phyloP scores from a whole-genome alignment of 495 filamentous ascomycete species.

The Pyrenula aspistea region DNA sequence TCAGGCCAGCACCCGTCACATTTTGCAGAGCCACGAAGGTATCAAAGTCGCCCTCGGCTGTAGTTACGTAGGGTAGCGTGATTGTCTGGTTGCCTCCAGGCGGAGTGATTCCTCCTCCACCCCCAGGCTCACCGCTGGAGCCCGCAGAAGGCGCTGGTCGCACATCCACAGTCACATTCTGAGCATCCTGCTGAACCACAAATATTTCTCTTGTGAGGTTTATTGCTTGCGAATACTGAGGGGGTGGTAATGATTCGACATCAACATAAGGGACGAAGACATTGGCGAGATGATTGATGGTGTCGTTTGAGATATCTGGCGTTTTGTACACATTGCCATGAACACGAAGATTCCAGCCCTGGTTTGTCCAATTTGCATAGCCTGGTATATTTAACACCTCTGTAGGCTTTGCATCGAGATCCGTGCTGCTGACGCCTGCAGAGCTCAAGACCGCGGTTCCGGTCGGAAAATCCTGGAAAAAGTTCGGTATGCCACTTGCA shows the following conservation, averaged over 20 bases:
- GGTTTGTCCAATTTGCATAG: conserved; percentile 71
- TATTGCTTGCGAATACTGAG: conserved; percentile 51
- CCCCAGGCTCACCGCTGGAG: conserved; percentile 34
- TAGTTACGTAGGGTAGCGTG: conserved; percentile 43
- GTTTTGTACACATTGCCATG: conserved; percentile 73
- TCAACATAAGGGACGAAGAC: conserved; percentile 53
- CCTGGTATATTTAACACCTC: conserved; percentile 61
- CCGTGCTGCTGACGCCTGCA: conserved; percentile 41
- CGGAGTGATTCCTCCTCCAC: conserved; percentile 38
- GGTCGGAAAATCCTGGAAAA: conserved; percentile 55
- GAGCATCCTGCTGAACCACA: conserved; percentile 53
- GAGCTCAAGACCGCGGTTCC: conserved; percentile 44
- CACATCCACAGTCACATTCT: conserved; percentile 52
- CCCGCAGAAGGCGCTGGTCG: conserved; percentile 37
- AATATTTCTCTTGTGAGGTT: conserved; percentile 63
- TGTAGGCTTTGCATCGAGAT: conserved; percentile 50
- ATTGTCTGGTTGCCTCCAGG: conserved; percentile 43
- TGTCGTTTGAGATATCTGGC: conserved; percentile 48
- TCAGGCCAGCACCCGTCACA: conserved; percentile 34
- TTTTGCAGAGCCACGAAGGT: conserved; percentile 46
- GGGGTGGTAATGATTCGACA: conserved; percentile 42
- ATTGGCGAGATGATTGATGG: conserved; percentile 55
- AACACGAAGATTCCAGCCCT: conserved; percentile 64
- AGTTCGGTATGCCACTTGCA: conserved; percentile 51
- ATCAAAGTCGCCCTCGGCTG: conserved; percentile 57